These are phyloP conservation scores for Schizophyllum commune DNA, from an alignment of 1,284 basidiomycete genomes.

Conservation along the genomic window DNA sequence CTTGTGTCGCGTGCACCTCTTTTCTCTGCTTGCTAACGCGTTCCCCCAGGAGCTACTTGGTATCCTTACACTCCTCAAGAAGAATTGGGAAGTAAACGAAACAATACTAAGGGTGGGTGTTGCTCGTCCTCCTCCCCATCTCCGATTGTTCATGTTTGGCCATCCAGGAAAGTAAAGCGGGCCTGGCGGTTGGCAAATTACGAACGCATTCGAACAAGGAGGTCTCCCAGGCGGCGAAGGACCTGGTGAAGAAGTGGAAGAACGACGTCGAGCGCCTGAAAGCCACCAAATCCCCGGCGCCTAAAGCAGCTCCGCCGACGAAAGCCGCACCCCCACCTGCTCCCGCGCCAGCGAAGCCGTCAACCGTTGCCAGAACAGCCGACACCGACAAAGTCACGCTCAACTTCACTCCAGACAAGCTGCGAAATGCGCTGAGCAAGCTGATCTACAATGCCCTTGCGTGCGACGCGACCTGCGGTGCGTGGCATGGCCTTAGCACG, in stretches of 20 bases:
- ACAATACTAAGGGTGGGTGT: conserved; percentile 76
- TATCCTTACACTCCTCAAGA: conserved; percentile 71
- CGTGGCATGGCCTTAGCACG: conserved; percentile 27
- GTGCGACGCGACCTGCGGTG: conserved; percentile 78
- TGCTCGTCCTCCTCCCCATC: conserved; percentile 19
- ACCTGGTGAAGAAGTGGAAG: conserved; percentile 92
- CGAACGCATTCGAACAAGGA: conserved; percentile 67
- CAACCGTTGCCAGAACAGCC: conserved; percentile 38
- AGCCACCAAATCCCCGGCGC: conserved; percentile 27
- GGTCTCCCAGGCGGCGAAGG: conserved; percentile 82
- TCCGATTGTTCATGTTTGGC: conserved; percentile 6
- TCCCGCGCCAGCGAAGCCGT: conserved; percentile 19
- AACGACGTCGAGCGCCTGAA: conserved; percentile 55
- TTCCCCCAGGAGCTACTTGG: conserved; percentile 58
- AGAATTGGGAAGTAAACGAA: conserved; percentile 78
- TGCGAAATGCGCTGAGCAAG: conserved; percentile 84
- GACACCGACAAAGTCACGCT: conserved; percentile 65
- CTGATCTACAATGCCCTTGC: conserved; percentile 90
- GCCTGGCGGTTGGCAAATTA: conserved; percentile 88
- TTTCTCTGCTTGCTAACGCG: conserved; percentile 25
- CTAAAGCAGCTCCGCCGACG: conserved; percentile 4
- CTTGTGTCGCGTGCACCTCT: conserved; percentile 32
- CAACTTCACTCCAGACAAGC: conserved; percentile 56
- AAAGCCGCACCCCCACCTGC: conserved; percentile 16
- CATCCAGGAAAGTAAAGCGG: conserved; percentile 80